Conservation (phyloP, 768 basidiomycete genomes). For the Suillus weaverae region DNA sequence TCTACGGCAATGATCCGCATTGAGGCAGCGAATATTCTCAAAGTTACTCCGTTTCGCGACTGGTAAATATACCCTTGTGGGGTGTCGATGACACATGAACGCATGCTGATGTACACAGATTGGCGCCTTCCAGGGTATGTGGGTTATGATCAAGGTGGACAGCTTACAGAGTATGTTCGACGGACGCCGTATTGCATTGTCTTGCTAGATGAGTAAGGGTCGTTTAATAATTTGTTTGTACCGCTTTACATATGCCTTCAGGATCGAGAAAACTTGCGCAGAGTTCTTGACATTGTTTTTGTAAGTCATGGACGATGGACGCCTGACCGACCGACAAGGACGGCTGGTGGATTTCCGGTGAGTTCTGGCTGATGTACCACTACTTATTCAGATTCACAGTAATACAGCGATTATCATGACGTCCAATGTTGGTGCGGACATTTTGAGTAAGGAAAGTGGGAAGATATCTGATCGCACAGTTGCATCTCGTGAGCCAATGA, state of each 20-base stretch:
- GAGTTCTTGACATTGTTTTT: slow-evolving; percentile 46
- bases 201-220: slow-evolving; percentile 25
- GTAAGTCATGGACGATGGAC: slow-evolving; percentile 49
- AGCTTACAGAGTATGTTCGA: slow-evolving; percentile 45
- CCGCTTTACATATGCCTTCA: neutral
- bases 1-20: slow-evolving; percentile 43
- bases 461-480: slow-evolving; percentile 42
- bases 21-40: slow-evolving; percentile 49
- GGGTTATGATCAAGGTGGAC: slow-evolving; percentile 43
- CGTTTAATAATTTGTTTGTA: neutral
- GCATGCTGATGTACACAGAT: slow-evolving; percentile 20
- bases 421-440: slow-evolving; percentile 77
- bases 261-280: slow-evolving; percentile 44
- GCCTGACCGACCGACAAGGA: slow-evolving; percentile 39
- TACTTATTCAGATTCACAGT: slow-evolving; percentile 31
- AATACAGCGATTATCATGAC: slow-evolving; percentile 91
- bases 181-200: slow-evolving; percentile 39
- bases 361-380: neutral
- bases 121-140: slow-evolving; percentile 39
- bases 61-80: slow-evolving; percentile 19
- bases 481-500: no score
- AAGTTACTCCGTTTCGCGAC: slow-evolving; percentile 42
- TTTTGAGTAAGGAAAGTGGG: slow-evolving; percentile 45
- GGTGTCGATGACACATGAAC: neutral
- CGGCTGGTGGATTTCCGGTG: slow-evolving; percentile 14